Percentiles rank a stretch among this genome's conserved stretches.
These are phyloP conservation scores for Avena atlantica DNA, from an alignment of 176 grass and related monocot genomes.

Conservation along the genomic window DNA sequence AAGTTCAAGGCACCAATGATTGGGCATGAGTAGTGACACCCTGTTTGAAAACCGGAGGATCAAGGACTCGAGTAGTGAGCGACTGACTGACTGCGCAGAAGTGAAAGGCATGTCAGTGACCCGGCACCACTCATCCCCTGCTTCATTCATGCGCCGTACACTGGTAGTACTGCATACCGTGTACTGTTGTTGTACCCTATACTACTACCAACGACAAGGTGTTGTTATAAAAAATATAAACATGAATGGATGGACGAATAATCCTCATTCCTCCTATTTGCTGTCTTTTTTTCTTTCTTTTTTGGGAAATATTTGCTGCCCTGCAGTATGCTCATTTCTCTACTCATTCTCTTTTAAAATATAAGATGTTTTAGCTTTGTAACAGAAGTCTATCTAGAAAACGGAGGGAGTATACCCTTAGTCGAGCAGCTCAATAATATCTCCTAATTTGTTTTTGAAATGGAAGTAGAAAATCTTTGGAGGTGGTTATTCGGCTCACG, in stretches of 20 bases:
- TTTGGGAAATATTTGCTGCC: not conserved
- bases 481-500: too few species aligned
- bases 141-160: conserved; percentile 11
- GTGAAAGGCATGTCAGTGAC: conserved; percentile 17
- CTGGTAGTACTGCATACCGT: not conserved
- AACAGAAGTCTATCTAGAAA: too few species aligned
- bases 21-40: conserved; percentile 7
- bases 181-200: not conserved
- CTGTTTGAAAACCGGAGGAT: not conserved
- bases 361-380: too few species aligned
- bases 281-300: too few species aligned
- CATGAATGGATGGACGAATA: not conserved
- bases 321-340: not conserved
- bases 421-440: too few species aligned
- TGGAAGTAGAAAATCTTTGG: too few species aligned
- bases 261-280: too few species aligned
- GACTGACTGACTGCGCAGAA: conserved; percentile 1
- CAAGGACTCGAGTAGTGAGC: not conserved
- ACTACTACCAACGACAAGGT: not conserved
- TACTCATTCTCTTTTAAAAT: too few species aligned
- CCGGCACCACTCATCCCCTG: not conserved
- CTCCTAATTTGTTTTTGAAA: too few species aligned
- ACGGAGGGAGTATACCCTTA: too few species aligned
- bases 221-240: conserved; percentile 1
- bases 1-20: conserved; percentile 29